These are phyloP conservation scores for Ogataea degrootiae DNA, from an alignment of 805 yeast species.

Conservation along the genomic window DNA sequence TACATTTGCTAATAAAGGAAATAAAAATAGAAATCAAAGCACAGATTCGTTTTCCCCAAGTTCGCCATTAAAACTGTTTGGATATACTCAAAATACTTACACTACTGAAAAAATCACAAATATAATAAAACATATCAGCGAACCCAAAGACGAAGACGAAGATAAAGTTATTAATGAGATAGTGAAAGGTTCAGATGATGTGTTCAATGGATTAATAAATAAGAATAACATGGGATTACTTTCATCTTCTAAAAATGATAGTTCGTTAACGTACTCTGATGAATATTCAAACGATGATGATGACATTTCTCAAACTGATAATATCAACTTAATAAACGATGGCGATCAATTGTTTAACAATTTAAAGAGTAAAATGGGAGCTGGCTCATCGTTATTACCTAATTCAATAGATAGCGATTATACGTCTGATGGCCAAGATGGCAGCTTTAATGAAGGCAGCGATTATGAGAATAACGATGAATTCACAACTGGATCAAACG, in stretches of 20 bases:
- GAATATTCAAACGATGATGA: conserved; percentile 10
- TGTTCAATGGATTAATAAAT: conserved; percentile 14
- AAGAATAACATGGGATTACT: conserved; percentile 7
- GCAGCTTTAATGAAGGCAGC: not conserved
- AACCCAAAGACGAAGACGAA: conserved; percentile 4
- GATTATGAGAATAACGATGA: not conserved
- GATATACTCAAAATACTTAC: conserved; percentile 26
- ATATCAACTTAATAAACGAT: too few species aligned
- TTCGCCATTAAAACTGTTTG: conserved; percentile 30
- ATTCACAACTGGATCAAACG: not conserved
- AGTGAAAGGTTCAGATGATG: conserved; percentile 17
- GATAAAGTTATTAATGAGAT: conserved; percentile 15
- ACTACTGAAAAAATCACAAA: conserved; percentile 25
- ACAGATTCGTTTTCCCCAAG: conserved; percentile 23
- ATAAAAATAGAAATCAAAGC: conserved; percentile 9
- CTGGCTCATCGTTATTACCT: too few species aligned
- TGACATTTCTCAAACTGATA: not conserved
- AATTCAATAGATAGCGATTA: conserved; percentile 10
- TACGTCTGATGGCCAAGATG: conserved; percentile 19
- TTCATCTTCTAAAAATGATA: conserved; percentile 1
- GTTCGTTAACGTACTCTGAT: conserved; percentile 20
- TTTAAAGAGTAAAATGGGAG: too few species aligned
- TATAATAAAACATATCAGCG: conserved; percentile 16
- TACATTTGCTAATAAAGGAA: conserved; percentile 27
- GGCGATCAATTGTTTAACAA: too few species aligned